These are phyloP conservation scores for Cupressus sempervirens DNA, from an alignment of 75 land plant genomes.

Conservation along the genomic window DNA sequence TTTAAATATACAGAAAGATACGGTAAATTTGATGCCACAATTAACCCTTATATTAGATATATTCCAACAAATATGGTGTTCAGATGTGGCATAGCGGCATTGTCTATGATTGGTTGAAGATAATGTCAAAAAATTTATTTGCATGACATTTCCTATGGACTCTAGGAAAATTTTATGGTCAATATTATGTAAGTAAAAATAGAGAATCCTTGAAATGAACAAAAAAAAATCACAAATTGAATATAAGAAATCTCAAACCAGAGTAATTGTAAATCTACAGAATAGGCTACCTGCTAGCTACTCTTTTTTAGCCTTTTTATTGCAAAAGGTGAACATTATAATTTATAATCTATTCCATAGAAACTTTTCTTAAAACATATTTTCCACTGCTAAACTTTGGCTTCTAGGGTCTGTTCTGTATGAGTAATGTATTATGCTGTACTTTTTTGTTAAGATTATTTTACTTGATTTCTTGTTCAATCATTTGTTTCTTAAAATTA, in stretches of 20 bases:
- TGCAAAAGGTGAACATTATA: neutral
- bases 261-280: neutral
- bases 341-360: constrained; percentile 1
- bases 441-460: neutral
- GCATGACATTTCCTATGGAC: neutral
- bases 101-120: constrained; percentile 1
- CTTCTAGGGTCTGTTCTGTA: neutral
- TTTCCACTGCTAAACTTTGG: neutral
- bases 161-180: neutral
- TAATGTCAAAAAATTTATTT: neutral
- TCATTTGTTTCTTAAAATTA: neutral
- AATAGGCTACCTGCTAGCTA: neutral
- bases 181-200: neutral
- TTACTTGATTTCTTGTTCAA: neutral
- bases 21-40: neutral
- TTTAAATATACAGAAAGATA: neutral
- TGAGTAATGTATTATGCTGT: neutral
- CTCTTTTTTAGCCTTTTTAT: neutral
- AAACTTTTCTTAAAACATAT: neutral
- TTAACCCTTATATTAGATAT: neutral
- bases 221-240: neutral
- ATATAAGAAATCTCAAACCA: neutral
- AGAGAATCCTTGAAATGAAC: neutral
- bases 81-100: neutral
- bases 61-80: neutral